Percentiles rank a stretch among this genome's conserved stretches.
Conservation (phyloP, 1,284 basidiomycete species). For the Fistulina hepatica region DNA sequence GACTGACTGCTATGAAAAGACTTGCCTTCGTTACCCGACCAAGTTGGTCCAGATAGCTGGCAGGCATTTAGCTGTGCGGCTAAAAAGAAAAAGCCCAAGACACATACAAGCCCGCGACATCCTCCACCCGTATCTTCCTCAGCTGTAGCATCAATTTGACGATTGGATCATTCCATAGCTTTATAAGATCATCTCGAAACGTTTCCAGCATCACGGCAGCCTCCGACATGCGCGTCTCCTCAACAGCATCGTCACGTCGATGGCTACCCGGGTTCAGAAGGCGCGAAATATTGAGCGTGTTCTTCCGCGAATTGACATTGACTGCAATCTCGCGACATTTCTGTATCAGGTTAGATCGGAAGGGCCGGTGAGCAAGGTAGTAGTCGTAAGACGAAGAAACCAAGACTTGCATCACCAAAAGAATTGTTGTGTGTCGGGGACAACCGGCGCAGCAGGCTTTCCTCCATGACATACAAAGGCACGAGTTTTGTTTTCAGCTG, state of each 20-base stretch:
- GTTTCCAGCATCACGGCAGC: neutral
- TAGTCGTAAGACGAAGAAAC: too few relatives aligned
- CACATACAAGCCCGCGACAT: neutral
- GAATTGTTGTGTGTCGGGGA: too few relatives aligned
- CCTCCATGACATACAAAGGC: conserved; percentile 52
- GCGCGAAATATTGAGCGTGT: conserved; percentile 14
- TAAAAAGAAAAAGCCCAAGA: conserved; percentile 7
- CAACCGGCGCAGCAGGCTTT: conserved; percentile 40
- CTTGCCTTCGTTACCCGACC: too few relatives aligned
- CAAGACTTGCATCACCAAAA: too few relatives aligned
- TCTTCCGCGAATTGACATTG: neutral
- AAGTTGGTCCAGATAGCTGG: neutral
- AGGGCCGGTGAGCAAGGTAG: too few relatives aligned
- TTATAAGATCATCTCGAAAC: neutral
- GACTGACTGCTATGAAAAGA: too few relatives aligned
- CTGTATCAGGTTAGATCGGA: neutral
- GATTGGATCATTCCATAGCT: neutral
- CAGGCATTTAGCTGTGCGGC: too few relatives aligned
- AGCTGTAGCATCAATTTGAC: neutral
- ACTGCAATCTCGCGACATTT: neutral
- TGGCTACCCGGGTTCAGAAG: neutral
- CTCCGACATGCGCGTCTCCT: neutral
- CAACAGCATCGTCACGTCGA: neutral
- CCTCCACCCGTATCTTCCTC: neutral
- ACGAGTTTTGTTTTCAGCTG: conserved; percentile 46